A percentile compares a stretch with the other conserved stretches of the same genome.
Evolutionary conservation across 176 grass and related monocot species (phyloP).

Genomic region (Carex parvula): DNA sequence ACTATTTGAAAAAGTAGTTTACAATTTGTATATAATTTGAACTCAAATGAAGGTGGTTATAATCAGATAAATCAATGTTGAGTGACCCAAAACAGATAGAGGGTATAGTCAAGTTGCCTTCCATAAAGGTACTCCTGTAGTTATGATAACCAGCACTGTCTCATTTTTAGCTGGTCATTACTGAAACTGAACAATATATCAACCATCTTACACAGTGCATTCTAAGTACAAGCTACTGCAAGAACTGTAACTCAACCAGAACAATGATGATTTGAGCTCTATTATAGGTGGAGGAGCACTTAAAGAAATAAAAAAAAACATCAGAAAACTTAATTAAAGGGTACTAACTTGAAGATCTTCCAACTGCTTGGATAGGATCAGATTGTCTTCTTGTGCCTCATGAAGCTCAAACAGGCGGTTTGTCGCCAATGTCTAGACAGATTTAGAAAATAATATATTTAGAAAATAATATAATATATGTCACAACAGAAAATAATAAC

Average conservation of each 20-base stretch:
- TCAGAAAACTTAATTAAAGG: conserved; percentile 9
- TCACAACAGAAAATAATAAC: background rate
- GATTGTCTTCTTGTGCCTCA: conserved; percentile 91
- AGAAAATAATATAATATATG: conserved; percentile 34
- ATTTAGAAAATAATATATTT: conserved; percentile 34
- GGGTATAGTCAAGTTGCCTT: background rate
- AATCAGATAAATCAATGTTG: background rate
- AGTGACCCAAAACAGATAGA: background rate
- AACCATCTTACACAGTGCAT: background rate
- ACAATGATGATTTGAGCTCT: background rate
- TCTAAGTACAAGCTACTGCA: background rate
- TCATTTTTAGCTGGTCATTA: background rate
- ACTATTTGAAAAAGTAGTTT: background rate
- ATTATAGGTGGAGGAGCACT: background rate
- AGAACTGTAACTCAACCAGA: background rate
- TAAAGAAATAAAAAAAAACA: background rate
- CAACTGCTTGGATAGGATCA: conserved; percentile 77
- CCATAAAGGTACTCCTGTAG: background rate
- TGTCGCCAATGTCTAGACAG: conserved; percentile 60
- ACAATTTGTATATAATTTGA: background rate
- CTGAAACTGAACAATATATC: background rate
- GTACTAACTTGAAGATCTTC: conserved; percentile 85
- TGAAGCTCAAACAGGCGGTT: conserved; percentile 88
- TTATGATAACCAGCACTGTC: background rate
- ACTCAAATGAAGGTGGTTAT: background rate